These are phyloP conservation scores for Metarhizium robertsii DNA, from an alignment of 2,329 filamentous ascomycete genomes.

Conservation along the genomic window DNA sequence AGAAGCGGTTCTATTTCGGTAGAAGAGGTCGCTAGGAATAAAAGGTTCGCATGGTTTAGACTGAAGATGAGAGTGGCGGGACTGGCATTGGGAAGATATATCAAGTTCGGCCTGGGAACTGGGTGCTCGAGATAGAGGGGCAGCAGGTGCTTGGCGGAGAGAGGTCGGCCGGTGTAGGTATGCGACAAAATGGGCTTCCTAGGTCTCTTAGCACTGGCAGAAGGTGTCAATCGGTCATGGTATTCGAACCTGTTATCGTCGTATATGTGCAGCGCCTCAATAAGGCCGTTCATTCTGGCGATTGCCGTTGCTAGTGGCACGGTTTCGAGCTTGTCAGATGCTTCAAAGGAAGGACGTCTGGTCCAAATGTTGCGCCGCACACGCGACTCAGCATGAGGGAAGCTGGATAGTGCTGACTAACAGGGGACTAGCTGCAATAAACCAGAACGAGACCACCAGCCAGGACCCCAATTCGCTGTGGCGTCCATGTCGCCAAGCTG, in stretches of 20 bases:
- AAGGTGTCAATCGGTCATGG: neutral
- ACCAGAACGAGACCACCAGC: no score
- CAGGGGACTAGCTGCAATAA: neutral
- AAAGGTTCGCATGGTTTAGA: constrained; percentile 74
- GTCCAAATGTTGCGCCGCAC: neutral
- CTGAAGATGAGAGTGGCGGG: constrained; percentile 87
- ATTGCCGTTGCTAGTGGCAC: constrained; percentile 5
- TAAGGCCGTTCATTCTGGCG: constrained; percentile 67
- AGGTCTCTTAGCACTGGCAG: constrained; percentile 14
- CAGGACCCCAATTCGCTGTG: no score
- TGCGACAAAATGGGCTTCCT: constrained; percentile 84
- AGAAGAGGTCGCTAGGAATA: constrained; percentile 79
- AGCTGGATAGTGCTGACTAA: neutral
- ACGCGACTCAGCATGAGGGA: neutral
- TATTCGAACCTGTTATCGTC: constrained; percentile 78
- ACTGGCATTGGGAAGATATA: constrained; percentile 73
- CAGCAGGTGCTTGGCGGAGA: constrained; percentile 66
- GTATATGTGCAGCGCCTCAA: constrained; percentile 94
- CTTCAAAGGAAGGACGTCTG: neutral
- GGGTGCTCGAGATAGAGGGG: constrained; percentile 81
- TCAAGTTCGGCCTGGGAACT: constrained; percentile 70
- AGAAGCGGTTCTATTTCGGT: constrained; percentile 82
- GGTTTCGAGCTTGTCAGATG: neutral
- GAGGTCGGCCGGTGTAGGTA: constrained; percentile 74
- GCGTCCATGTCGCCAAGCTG: no score